These are phyloP conservation scores for Taphrina flavorubra DNA, from an alignment of 1,139 yeast species.

Conservation along the genomic window DNA sequence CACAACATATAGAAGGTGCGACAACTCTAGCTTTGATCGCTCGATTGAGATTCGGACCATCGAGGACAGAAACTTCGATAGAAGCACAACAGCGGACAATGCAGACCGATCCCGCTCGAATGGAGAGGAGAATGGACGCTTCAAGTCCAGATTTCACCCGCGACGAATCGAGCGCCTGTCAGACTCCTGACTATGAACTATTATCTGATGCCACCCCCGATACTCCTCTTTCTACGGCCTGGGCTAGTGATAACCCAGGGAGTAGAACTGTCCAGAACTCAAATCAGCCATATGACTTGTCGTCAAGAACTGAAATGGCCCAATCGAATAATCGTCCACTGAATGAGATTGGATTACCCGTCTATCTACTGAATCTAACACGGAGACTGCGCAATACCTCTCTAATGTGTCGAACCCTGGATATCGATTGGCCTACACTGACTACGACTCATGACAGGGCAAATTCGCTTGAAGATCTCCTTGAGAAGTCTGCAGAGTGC, in stretches of 20 bases:
- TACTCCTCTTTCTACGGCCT: neutral
- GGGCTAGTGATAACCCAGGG: neutral
- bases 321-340: neutral
- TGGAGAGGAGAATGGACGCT: neutral
- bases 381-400: slow-evolving; percentile 12
- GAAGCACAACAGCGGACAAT: too few relatives aligned
- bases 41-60: neutral
- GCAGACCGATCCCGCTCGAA: neutral
- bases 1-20: slow-evolving; percentile 34
- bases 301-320: neutral
- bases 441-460: neutral
- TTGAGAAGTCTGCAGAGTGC: slow-evolving; percentile 20
- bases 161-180: neutral
- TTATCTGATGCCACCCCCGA: neutral
- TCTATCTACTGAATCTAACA: slow-evolving; percentile 2
- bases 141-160: neutral
- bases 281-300: neutral
- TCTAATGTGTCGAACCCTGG: neutral
- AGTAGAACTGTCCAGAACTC: neutral
- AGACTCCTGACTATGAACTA: neutral
- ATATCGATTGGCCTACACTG: slow-evolving; percentile 13
- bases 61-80: too few relatives aligned
- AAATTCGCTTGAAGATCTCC: neutral
- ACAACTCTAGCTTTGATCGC: slow-evolving; percentile 17
- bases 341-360: slow-evolving; percentile 9